Conservation (phyloP, 1,284 basidiomycete species). For the Ustilago xerochloae region DNA sequence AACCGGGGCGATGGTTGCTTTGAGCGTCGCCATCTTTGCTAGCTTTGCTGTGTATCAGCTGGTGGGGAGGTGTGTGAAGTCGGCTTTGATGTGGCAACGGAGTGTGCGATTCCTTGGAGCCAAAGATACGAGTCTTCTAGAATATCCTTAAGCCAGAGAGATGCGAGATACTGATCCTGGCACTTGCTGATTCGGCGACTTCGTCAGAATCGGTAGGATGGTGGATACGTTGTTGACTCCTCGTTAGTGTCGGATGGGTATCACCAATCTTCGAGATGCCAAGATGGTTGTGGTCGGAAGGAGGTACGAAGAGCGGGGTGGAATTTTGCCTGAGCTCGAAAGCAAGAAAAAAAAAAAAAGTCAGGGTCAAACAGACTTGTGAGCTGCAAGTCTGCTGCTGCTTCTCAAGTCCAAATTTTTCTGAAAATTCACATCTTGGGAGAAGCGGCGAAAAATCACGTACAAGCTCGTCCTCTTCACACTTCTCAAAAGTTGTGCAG, state of each 20-base stretch:
- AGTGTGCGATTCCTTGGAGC: neutral
- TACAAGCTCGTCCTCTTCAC: no score
- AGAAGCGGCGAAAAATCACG: no score
- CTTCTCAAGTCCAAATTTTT: slow-evolving; percentile 1
- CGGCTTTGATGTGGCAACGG: neutral
- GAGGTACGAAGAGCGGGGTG: neutral
- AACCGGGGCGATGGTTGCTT: slow-evolving; percentile 84
- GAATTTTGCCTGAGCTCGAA: neutral
- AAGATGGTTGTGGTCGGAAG: slow-evolving; percentile 13
- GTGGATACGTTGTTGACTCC: neutral
- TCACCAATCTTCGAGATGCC: neutral
- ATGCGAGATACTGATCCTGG: no score
- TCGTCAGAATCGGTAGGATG: neutral
- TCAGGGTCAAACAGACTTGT: neutral
- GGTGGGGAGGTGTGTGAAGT: neutral
- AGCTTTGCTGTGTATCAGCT: neutral
- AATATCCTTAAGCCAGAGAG: neutral
- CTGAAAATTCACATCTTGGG: neutral
- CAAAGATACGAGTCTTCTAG: neutral
- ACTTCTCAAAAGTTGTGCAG: neutral
- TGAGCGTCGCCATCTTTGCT: slow-evolving; percentile 60
- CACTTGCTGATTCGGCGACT: no score
- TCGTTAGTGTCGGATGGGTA: slow-evolving; percentile 1
- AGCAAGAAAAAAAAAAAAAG: neutral
- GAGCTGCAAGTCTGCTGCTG: neutral